Conservation (phyloP, 2,329 filamentous ascomycete species). For the Penicillium sp. region DNA sequence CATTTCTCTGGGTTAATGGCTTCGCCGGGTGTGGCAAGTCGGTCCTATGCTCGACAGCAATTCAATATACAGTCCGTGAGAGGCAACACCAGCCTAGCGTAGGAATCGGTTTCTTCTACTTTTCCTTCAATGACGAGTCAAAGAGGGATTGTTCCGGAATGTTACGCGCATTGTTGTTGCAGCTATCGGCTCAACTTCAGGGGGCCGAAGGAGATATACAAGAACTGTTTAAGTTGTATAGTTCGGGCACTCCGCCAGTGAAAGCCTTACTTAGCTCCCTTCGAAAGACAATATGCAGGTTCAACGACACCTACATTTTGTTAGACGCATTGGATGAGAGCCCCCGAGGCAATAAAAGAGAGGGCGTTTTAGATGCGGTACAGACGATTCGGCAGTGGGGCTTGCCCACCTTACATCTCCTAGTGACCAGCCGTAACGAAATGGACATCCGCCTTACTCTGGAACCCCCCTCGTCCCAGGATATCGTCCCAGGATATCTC, state of each 20-base stretch:
- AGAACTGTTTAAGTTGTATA: constrained; percentile 2
- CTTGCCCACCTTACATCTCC: constrained; percentile 18
- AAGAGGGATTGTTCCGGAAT: constrained; percentile 20
- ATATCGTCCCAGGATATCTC: background rate
- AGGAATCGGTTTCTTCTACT: constrained; percentile 18
- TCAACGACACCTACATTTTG: constrained; percentile 4
- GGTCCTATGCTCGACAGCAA: constrained; percentile 26
- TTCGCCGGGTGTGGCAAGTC: constrained; percentile 30
- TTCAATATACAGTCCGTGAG: constrained; percentile 17
- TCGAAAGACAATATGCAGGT: background rate
- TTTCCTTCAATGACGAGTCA: constrained; percentile 21
- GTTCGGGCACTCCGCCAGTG: background rate
- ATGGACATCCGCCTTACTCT: constrained; percentile 6
- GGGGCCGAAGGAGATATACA: constrained; percentile 12
- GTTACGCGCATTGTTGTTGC: constrained; percentile 23
- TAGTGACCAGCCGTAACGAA: constrained; percentile 20
- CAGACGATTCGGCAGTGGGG: constrained; percentile 3
- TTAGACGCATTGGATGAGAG: constrained; percentile 15
- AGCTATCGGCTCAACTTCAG: constrained; percentile 18
- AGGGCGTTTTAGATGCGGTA: constrained; percentile 1
- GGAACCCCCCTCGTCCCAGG: background rate
- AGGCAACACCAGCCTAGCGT: constrained; percentile 2
- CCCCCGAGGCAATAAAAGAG: constrained; percentile 3
- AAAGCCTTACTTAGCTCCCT: background rate
- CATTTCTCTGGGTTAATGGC: constrained; percentile 26